Base-by-base conservation (phyloP, 2,329 filamentous ascomycete genomes). In the Cryphonectria naterciae region DNA sequence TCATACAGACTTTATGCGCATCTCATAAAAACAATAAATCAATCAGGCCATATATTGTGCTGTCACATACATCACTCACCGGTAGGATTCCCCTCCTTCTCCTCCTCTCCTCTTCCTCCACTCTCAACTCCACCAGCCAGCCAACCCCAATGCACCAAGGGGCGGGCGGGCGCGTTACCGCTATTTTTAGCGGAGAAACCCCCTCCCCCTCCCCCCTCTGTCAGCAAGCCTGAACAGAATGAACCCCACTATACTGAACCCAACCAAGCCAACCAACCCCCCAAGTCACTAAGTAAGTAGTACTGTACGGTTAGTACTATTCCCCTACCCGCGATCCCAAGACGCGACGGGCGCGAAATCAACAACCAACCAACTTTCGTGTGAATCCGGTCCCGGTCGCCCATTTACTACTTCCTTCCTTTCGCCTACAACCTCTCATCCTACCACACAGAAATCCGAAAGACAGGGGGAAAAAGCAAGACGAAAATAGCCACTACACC, bases 401-500 rank as follows among this genome's bases (percentile, higher is more conserved):
- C 19, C 46, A 49, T 49, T 6, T 1, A 46, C 43, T 5, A 19
- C 43, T 5, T 46, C 15, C 43, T 5, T 46, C 15, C 17, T 7
- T 49, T n/a, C 6, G 19, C 19, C 46, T n/a, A n/a, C 46, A 10
- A 49, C 46, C 46, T 49, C 19, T 6, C 22, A 49, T n/a, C 8
- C 46, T n/a, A 49, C 46, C 46, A 49, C 46, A 49, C 46, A 49
- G 37, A 39, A 11, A 39, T 13, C 2, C 37, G 4, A 11, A 49
- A n/a, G 46, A 49, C 1, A 49, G 2, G 32, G 32, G 32, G n/a
- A 49, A n/a, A 8, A 49, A 49, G 7, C 41, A 52, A 35, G 43
- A 46, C 19, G 67, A 73, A 63, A 32, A 32, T 4, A 32, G 70
- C 19, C 46, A 19, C 19, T 11, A 49, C 7, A 49, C 7, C n/a